These are phyloP conservation scores for Penicillium pancosmium DNA, from an alignment of 495 filamentous ascomycete genomes.

Conservation along the genomic window DNA sequence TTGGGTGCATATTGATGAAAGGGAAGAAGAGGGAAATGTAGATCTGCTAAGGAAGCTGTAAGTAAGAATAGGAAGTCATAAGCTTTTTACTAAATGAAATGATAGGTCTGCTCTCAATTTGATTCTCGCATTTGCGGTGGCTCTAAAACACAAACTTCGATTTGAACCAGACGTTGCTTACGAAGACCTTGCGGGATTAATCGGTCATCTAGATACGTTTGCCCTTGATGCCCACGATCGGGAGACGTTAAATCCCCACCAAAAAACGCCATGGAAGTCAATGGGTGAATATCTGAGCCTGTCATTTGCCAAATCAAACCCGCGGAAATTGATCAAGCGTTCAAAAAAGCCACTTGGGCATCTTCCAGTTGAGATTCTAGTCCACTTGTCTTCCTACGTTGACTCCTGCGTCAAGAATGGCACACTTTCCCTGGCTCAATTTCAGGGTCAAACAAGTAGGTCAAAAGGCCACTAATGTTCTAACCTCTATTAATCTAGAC, in stretches of 20 bases:
- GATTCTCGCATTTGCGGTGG: slow-evolving; percentile 72
- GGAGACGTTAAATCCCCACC: slow-evolving; percentile 42
- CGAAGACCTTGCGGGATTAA: slow-evolving; percentile 56
- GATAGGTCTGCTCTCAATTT: slow-evolving; percentile 74
- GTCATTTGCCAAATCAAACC: slow-evolving; percentile 71
- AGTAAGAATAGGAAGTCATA: slow-evolving; percentile 4
- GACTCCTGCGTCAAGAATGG: slow-evolving; percentile 58
- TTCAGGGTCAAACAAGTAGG: slow-evolving; percentile 50
- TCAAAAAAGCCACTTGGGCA: slow-evolving; percentile 68
- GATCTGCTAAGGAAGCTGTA: slow-evolving; percentile 74
- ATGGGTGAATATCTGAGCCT: slow-evolving; percentile 71
- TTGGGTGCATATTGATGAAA: slow-evolving; percentile 74
- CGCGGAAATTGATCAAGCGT: slow-evolving; percentile 69
- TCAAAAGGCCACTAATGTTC: neutral
- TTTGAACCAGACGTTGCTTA: slow-evolving; percentile 85
- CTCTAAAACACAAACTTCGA: slow-evolving; percentile 84
- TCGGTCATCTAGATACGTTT: slow-evolving; percentile 52
- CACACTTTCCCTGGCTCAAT: slow-evolving; percentile 52
- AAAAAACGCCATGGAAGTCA: slow-evolving; percentile 61
- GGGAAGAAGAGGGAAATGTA: slow-evolving; percentile 64
- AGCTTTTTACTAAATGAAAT: neutral
- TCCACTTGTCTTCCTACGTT: slow-evolving; percentile 67
- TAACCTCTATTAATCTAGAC: neutral
- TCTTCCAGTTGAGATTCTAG: slow-evolving; percentile 76
- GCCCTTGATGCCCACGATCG: slow-evolving; percentile 66